Evolutionary conservation across 2,329 filamentous ascomycete genomes (phyloP).

Genomic region (Alternaria panax): DNA sequence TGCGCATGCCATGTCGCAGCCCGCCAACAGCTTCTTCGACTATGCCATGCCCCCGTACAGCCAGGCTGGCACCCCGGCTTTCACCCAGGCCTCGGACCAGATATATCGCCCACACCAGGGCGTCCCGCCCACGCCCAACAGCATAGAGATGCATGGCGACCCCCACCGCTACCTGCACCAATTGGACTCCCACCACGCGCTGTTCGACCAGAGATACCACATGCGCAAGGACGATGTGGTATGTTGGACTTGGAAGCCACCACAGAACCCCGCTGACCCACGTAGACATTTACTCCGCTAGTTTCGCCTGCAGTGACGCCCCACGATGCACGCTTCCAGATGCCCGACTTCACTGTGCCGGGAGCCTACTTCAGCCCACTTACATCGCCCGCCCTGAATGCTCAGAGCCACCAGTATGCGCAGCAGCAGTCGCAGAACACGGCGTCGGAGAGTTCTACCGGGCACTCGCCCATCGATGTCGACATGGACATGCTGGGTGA

Average conservation of each 20-base stretch:
- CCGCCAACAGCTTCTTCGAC: slow-evolving; percentile 42
- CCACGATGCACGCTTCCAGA: slow-evolving; percentile 71
- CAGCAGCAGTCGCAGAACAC: slow-evolving; percentile 50
- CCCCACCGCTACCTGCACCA: slow-evolving; percentile 64
- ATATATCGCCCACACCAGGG: slow-evolving; percentile 63
- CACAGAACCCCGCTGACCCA: slow-evolving; percentile 28
- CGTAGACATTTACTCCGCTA: slow-evolving; percentile 81
- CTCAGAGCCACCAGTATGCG: slow-evolving; percentile 61
- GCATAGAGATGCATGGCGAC: slow-evolving; percentile 74
- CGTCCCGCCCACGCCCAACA: slow-evolving; percentile 81
- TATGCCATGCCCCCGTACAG: slow-evolving; percentile 42
- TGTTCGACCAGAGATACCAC: slow-evolving; percentile 71
- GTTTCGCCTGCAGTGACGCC: slow-evolving; percentile 86
- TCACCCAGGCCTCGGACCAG: slow-evolving; percentile 53
- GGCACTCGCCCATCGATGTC: slow-evolving; percentile 56
- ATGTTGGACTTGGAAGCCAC: slow-evolving; percentile 40
- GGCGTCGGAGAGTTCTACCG: slow-evolving; percentile 60
- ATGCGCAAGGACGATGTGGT: slow-evolving; percentile 73
- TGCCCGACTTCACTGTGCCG: slow-evolving; percentile 67
- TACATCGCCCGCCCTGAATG: slow-evolving; percentile 80
- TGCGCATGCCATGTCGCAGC: slow-evolving; percentile 13
- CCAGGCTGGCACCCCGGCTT: slow-evolving; percentile 48
- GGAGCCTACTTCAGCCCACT: slow-evolving; percentile 83
- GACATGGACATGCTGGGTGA: slow-evolving; percentile 56
- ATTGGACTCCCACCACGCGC: slow-evolving; percentile 62